Evolutionary conservation across 176 grass and related monocot genomes (phyloP), one percentile per base, ranked within the genome.

Genomic region (Carex cristatella): DNA sequence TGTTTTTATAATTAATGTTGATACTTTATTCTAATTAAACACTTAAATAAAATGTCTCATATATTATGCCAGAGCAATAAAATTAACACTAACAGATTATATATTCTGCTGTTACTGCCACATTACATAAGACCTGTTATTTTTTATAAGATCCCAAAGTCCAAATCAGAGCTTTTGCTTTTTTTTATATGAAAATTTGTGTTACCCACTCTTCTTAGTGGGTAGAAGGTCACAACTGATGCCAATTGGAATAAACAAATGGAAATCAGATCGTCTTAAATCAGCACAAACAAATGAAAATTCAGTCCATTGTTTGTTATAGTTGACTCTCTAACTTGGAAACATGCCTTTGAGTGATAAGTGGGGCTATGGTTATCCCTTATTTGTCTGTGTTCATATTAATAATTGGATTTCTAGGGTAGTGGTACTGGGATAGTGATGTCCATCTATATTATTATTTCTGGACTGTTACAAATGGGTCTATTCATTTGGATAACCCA

Each of bases 261-360:
- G 3, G 6, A 77, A 57, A 57, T 28, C 4, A 77, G 49, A 2
- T 49, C 3, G 44, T 30, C 73, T 10, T 23, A 16, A 31, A 16
- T 77, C 8, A 18, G 69, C 18, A 46, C 38, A 72, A 48, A 44
- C 37, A 72, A 42, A 72, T 37, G 7, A 23, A 51, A 72, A 48
- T 48, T 2, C 9, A 13, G 51, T 54, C 71, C 48, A 31, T 53
- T 15, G 74, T 78, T 6, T 55, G 68, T 31, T 49, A 31, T 78
- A 78, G 74, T 8, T 18, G 74, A 78, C 51, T 57, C 51, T 78
- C 49, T 57, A 57, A 56, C 73, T 77, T 14, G 27, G 72, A 55
- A 77, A 27, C 72, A 77, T 55, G 72, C 72, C 27, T 30, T 77
- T 0, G 46, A 77, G 49, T 56, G 49, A 77, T 77, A 77, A 77